Base-by-base conservation (phyloP, 441 rosid genomes). In the Biscutella laevigata region DNA sequence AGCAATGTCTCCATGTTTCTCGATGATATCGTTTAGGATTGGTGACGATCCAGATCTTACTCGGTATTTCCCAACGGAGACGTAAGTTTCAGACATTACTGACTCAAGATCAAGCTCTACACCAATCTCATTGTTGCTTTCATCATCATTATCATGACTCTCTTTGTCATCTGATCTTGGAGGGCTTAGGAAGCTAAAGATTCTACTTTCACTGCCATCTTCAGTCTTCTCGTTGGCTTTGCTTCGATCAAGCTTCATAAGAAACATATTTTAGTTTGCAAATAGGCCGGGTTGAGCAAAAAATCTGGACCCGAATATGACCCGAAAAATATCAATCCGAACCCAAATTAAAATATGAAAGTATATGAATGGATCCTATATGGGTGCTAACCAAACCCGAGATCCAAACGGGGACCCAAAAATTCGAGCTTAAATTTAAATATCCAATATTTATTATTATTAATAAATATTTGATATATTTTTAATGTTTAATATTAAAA, bases 1-100 rank as follows among this genome's bases (percentile, higher is more conserved):
- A 10, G 89, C 92, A 57, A 86, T 79, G 49, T 86, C 95, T 28
- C 95, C 95, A 1, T 86, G 74, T 54, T 75, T 83, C 14, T 71
- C 70, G n/a, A 81, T 47, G 66, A 86, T 74, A 17, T 46, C 35
- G 57, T 52, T 69, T 38, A 86, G 66, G 28, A 67, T 63, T 2
- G 82, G 38, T 1, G 85, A 66, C 8, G 57, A 59, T 35, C 67
- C 76, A 2, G 76, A 72, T 32, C 77, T 74, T 44, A 81, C 89
- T 8, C 66, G 67, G 72, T 86, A 79, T 21, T 78, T 78, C 19
- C 85, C 87, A 4, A 83, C 80, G 0, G 80, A 70, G 29, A 79
- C 78, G 7, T 77, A 63, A 9, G 77, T 74, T 35, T 83, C 92
- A 5, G 88, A 81, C 62, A 81, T 69, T 2, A 81, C 80, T 8